Base-by-base conservation (phyloP, 768 basidiomycete species). In the Thelephora ganbajun region DNA sequence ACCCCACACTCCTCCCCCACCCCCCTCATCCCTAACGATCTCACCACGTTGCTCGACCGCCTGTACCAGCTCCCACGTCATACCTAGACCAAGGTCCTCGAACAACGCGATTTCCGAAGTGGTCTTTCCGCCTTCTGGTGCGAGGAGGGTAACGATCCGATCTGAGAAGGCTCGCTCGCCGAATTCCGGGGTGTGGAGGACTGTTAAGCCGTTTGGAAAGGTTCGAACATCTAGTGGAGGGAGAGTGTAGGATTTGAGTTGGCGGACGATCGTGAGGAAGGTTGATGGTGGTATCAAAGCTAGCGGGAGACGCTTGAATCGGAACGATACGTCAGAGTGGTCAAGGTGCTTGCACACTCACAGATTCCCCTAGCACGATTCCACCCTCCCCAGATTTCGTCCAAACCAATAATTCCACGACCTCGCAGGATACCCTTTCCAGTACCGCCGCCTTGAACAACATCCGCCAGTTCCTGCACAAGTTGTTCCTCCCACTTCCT, bases 381-480 rank as follows among this genome's bases (percentile, higher is more conserved):
- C 92, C 92, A 96, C 1, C 84, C 79, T 22, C 88, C 88, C 92
- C 92, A 97, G 0, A 85, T 85, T 63, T 94, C 92, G 58, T 97
- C 92, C 22, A 96, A 64, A 0, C 83, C 87, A 35, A 96, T 73
- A 33, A 94, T 74, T 1, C 88, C 90, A 23, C 88, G 74, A 2
- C 73, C 69, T 48, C 72, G 71, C 86, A 93, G 88, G 56, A 93
- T 70, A 1, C 87, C 83, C 0, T 65, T 65, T 3, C 57, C 50
- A 54, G 66, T 59, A 50, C 69, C 55, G 2, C 67, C 64, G 45
- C 76, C 74, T 49, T 74, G 79, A 5, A 99, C 69, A 3, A 97
- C 70, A 4, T 70, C 66, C 0, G 77, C 83, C 2, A 99, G 72
- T 65, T 99, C 96, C 26, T 73, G 70, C 11, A 88, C 89, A 6